Evolutionary conservation across 345 rosid species (phyloP), one percentile per base, ranked within the genome.

Genomic region (Euphorbia lathyris): DNA sequence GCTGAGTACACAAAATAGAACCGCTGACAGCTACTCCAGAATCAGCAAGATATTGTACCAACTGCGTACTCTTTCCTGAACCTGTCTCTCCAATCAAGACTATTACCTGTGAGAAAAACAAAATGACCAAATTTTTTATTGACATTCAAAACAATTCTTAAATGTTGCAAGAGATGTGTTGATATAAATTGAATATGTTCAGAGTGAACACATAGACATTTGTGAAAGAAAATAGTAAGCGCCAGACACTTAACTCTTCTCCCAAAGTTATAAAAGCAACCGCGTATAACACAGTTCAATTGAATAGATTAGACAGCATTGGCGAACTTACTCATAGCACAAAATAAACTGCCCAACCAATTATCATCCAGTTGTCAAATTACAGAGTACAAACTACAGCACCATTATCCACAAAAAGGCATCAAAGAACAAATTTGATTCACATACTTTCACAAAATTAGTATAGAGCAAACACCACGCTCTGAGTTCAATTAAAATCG

Each of bases 61-160:
- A 63, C 82, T 93, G 97, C 17, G 98, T 93, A 75, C 97, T 93
- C 79, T 93, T 93, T 38, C 98, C 98, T 9, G 96, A 93, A 74
- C 98, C 98, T 36, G 97, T 93, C 83, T 93, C 96, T 74, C 98
- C 97, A 75, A 84, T 82, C 87, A 93, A 81, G 9, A 93, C 92
- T 75, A 63, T 81, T 65, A 89, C 58, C 97, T 93, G 86, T 34
- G 17, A 45, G 79, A 61, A 72, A 68, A 25, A n/a, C 20, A 59
- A 68, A 61, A 76, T 38, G 20, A 71, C 53, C 25, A 22, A 71
- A 59, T 11, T 17, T 34, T 13, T 22, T n/a, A 61, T 40, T 20
- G 23, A 23, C 9, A 32, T 23, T 2, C 1, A 56, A 12, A 38
- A 48, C 2, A 40, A 63, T 12, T 16, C n/a, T 45, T 19, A 27